A percentile compares a stretch with the other conserved stretches of the same genome.
Evolutionary conservation across 352 stramenopile species (phyloP).

Genomic region (Phytophthora parvispora): DNA sequence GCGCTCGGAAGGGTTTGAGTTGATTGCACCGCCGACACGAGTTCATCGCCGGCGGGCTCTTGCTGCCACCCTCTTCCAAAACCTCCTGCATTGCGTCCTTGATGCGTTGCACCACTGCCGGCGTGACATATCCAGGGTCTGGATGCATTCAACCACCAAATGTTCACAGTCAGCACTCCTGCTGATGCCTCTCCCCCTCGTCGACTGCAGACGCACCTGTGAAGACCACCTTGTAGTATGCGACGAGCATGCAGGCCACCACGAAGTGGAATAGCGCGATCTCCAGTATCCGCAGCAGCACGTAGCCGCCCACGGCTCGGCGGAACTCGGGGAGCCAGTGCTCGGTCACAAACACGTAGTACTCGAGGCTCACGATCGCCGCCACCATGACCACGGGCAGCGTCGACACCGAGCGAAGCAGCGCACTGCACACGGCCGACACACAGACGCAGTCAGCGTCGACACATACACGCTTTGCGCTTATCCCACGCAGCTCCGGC

Average conservation of each 20-base stretch:
- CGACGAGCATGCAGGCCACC: constrained; percentile 52
- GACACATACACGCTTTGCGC: background rate
- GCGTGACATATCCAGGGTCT: constrained; percentile 88
- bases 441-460: background rate
- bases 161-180: background rate
- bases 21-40: constrained; percentile 75
- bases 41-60: constrained; percentile 28
- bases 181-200: background rate
- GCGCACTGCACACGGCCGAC: constrained; percentile 36
- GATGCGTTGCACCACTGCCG: constrained; percentile 64
- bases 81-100: constrained; percentile 70
- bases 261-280: constrained; percentile 70
- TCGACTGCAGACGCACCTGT: constrained; percentile 52
- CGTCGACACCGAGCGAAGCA: constrained; percentile 70
- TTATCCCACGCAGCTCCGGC: background rate
- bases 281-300: constrained; percentile 46
- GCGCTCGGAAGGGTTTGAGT: constrained; percentile 80
- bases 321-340: constrained; percentile 55
- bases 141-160: constrained; percentile 5
- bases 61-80: constrained; percentile 54
- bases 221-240: constrained; percentile 81
- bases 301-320: constrained; percentile 19
- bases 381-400: constrained; percentile 76
- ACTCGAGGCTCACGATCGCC: constrained; percentile 72
- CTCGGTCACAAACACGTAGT: constrained; percentile 67